These are phyloP conservation scores for Hypoxylon rickii DNA, from an alignment of 495 filamentous ascomycete genomes.

Conservation along the genomic window DNA sequence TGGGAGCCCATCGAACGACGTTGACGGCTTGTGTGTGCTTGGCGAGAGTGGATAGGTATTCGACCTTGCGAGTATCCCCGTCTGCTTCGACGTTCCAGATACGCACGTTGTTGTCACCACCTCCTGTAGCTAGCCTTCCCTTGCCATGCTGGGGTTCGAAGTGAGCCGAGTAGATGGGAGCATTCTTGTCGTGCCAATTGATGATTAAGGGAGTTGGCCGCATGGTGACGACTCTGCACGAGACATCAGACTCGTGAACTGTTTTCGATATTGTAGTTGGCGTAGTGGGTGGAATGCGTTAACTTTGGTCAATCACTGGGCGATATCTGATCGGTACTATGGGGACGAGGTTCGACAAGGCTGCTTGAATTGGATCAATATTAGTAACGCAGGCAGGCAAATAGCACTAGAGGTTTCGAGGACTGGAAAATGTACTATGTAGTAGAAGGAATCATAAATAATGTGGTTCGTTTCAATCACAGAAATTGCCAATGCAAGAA, in stretches of 20 bases:
- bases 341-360: no score
- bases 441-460: no score
- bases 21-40: slow-evolving; percentile 98
- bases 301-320: no score
- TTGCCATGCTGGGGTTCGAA: slow-evolving; percentile 89
- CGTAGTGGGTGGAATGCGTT: not conserved
- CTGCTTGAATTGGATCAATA: no score
- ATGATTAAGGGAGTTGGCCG: slow-evolving; percentile 89
- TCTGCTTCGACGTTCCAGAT: slow-evolving; percentile 89
- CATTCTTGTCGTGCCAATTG: slow-evolving; percentile 94
- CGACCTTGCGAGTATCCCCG: slow-evolving; percentile 85
- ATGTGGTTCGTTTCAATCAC: no score
- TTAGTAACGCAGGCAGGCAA: no score
- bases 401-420: no score
- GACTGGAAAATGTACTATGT: no score
- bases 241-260: slow-evolving; percentile 23
- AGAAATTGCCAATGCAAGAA: no score
- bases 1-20: slow-evolving; percentile 93
- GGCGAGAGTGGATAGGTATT: slow-evolving; percentile 85
- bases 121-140: slow-evolving; percentile 88
- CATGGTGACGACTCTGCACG: slow-evolving; percentile 60
- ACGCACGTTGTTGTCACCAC: slow-evolving; percentile 96
- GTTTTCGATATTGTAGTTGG: not conserved
- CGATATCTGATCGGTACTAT: no score
- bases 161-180: slow-evolving; percentile 92